Evolutionary conservation across 2,329 filamentous ascomycete species (phyloP), one percentile per base, ranked within the genome.

Genomic region (Colletotrichum sublineola): DNA sequence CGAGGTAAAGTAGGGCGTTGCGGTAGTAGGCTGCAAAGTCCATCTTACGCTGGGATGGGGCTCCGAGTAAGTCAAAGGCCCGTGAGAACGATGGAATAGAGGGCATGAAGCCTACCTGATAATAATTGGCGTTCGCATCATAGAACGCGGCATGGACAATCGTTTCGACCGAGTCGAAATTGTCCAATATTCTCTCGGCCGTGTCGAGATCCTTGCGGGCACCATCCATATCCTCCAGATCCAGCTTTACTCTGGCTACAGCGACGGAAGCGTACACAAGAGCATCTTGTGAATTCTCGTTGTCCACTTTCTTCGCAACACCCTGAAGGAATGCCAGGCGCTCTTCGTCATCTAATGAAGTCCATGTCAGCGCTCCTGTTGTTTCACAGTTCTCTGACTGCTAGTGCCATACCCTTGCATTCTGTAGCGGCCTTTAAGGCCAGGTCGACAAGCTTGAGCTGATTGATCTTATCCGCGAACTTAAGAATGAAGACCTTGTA

Each of bases 381-480:
- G 31, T 20, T 29, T 38, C 18, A 33, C 18, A 20, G 38, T 5
- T 52, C 55, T 56, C 5, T 61, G 36, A 14, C 11, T 36, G 7
- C 15, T 11, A 7, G 12, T 29, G 24, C 18, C 82, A 63, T 82
- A 96, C 94, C 91, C 86, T 89, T 88, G 83, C 93, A 97, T 85
- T 97, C 92, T 78, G 92, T 91, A 65, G 95, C 94, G 57, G 96
- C 94, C 84, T 93, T 94, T 80, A 98, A 85, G 20, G 95, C 96
- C 76, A 99, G 86, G 76, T 94, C 92, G 76, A 99, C 96, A 77
- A 98, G 92, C 88, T 98, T 98, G 75, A 99, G 88, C 86, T 98
- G 96, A 85, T 98, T 99, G 88, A 99, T 98, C 88, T 97, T 98
- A 82, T 97, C 95, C 76, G 95, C 94, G 81, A 99, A 99, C 83